phyloP scores from a whole-genome alignment of 140 eudicot species.

The Bidens hawaiensis region DNA sequence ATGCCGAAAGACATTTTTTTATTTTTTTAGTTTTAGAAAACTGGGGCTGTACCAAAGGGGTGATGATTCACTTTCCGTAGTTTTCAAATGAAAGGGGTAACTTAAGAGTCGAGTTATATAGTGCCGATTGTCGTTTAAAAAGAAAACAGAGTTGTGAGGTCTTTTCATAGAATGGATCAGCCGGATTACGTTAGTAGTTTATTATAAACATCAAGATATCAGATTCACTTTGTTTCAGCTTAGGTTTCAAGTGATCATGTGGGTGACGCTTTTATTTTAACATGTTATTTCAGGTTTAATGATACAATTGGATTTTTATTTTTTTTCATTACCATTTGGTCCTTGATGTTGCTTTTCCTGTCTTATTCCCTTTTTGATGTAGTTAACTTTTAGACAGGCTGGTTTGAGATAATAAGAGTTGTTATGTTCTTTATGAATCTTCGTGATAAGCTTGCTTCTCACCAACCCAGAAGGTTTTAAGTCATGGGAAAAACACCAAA shows the following conservation, averaged over 20 bases:
- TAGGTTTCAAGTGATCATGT: background rate
- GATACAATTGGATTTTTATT: background rate
- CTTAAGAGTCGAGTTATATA: too few species aligned
- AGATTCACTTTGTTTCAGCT: background rate
- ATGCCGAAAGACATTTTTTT: too few species aligned
- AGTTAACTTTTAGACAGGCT: too few species aligned
- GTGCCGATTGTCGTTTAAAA: too few species aligned
- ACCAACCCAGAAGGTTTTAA: too few species aligned
- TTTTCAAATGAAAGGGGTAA: too few species aligned
- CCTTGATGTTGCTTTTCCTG: background rate
- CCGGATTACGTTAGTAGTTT: conserved; percentile 10
- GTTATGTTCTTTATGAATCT: background rate
- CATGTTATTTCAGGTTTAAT: background rate
- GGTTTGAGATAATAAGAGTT: background rate
- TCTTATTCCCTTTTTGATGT: background rate
- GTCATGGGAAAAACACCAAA: too few species aligned
- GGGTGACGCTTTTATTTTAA: background rate
- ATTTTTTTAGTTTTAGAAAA: too few species aligned
- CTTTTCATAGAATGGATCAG: conserved; percentile 2
- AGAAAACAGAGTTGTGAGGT: background rate
- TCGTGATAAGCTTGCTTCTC: too few species aligned
- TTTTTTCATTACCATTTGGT: background rate
- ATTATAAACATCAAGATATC: background rate
- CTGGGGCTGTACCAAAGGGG: too few species aligned
- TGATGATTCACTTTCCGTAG: too few species aligned